These are phyloP conservation scores for Fusarium succisae DNA, from an alignment of 2,329 filamentous ascomycete genomes.

Conservation along the genomic window DNA sequence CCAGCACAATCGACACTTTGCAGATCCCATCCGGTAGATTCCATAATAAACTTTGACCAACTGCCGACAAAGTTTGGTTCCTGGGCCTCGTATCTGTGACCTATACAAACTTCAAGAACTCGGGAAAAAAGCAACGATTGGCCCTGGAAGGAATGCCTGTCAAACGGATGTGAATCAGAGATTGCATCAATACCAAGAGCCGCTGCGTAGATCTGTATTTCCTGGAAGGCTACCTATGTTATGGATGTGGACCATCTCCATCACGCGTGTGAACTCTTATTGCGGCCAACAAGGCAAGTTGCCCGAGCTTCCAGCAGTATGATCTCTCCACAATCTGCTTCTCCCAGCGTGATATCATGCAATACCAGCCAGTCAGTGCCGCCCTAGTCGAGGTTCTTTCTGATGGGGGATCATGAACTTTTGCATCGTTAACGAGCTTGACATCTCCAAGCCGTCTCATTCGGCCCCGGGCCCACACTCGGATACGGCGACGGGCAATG, in stretches of 20 bases:
- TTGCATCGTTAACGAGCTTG: background rate
- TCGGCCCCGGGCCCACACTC: conserved; percentile 16
- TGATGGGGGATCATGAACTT: conserved; percentile 10
- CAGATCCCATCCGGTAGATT: background rate
- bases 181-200: background rate
- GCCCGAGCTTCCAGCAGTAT: background rate
- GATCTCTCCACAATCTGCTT: background rate
- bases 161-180: background rate
- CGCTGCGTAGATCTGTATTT: conserved; percentile 28
- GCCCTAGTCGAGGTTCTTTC: background rate
- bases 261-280: background rate
- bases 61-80: background rate
- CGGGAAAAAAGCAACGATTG: background rate
- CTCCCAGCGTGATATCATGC: background rate
- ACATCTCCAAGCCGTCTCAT: background rate
- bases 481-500: background rate
- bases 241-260: background rate
- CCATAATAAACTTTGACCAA: background rate
- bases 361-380: background rate
- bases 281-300: conserved; percentile 2
- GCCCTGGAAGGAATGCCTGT: background rate
- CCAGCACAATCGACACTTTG: background rate
- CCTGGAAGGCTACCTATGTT: background rate
- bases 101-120: background rate
- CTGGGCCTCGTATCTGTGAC: background rate